Evolutionary conservation across 1,139 yeast genomes (phyloP).

Genomic region (Saccharomyces hybrid): DNA sequence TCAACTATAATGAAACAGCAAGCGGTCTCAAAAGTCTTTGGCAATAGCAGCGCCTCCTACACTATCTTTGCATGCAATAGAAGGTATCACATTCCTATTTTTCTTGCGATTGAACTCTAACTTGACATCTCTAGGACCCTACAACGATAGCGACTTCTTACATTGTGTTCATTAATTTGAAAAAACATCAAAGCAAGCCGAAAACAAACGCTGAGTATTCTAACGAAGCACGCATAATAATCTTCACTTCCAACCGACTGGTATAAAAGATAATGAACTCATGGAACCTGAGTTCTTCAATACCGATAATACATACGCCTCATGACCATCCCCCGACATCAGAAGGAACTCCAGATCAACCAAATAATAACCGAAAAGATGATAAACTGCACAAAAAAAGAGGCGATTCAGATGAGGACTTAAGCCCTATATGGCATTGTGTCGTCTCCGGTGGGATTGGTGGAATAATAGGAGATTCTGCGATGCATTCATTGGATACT

Average conservation of each 20-base stretch:
- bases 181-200: neutral
- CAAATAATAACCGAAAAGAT: constrained; percentile 5
- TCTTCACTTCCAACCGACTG: neutral
- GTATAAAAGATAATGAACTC: constrained; percentile 6
- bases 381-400: neutral
- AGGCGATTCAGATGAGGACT: neutral
- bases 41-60: neutral
- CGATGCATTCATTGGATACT: constrained; percentile 93
- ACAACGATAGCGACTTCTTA: neutral
- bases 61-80: neutral
- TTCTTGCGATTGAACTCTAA: neutral
- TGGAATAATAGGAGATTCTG: constrained; percentile 85
- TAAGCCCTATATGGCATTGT: constrained; percentile 49
- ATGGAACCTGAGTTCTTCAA: constrained; percentile 27
- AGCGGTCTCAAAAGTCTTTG: neutral
- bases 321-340: constrained; percentile 13
- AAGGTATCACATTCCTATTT: neutral
- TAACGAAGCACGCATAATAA: neutral
- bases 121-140: neutral
- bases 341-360: constrained; percentile 5
- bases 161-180: constrained; percentile 1
- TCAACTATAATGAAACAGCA: neutral
- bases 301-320: constrained; percentile 23
- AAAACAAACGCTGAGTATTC: neutral
- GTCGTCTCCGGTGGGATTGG: constrained; percentile 91